phyloP scores from a whole-genome alignment of 495 filamentous ascomycete species.

The Hypoxylon fuscum region DNA sequence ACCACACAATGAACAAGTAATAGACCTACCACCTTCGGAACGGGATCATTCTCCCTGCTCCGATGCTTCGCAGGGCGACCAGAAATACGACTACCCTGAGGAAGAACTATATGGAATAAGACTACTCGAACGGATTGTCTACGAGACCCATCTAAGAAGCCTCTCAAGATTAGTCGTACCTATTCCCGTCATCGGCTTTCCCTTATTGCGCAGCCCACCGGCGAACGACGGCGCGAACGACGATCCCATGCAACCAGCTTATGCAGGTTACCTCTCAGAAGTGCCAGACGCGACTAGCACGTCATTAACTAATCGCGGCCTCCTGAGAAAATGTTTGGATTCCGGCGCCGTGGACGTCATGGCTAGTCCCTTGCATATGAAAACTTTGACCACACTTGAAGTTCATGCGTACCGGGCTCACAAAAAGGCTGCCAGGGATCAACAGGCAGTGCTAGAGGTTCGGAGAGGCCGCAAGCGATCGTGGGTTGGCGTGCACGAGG shows the following conservation, averaged over 20 bases:
- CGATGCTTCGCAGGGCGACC: slow-evolving; percentile 40
- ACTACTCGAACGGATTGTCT: slow-evolving; percentile 72
- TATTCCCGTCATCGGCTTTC: slow-evolving; percentile 67
- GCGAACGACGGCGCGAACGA: slow-evolving; percentile 45
- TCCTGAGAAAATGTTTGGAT: slow-evolving; percentile 75
- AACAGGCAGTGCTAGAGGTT: slow-evolving; percentile 70
- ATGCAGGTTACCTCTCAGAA: slow-evolving; percentile 27
- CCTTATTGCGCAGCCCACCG: slow-evolving; percentile 36
- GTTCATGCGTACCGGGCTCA: slow-evolving; percentile 84
- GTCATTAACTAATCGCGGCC: slow-evolving; percentile 52
- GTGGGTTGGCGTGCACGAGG: slow-evolving; percentile 88
- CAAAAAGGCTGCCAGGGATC: slow-evolving; percentile 73
- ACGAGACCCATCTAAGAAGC: slow-evolving; percentile 74
- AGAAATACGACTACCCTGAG: slow-evolving; percentile 49
- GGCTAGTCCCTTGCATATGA: slow-evolving; percentile 74
- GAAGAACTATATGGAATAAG: slow-evolving; percentile 72
- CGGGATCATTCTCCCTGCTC: slow-evolving; percentile 53
- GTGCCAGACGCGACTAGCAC: slow-evolving; percentile 35
- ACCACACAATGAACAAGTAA: slow-evolving; percentile 60
- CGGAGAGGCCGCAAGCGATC: slow-evolving; percentile 82
- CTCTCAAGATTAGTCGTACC: slow-evolving; percentile 78
- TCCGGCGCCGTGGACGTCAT: slow-evolving; percentile 87
- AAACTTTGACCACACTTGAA: slow-evolving; percentile 74
- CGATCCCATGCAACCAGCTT: slow-evolving; percentile 40
- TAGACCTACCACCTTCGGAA: slow-evolving; percentile 49